These are phyloP conservation scores for Eimeria sp. DNA, from an alignment of 169 alveolate genomes.

Conservation along the genomic window DNA sequence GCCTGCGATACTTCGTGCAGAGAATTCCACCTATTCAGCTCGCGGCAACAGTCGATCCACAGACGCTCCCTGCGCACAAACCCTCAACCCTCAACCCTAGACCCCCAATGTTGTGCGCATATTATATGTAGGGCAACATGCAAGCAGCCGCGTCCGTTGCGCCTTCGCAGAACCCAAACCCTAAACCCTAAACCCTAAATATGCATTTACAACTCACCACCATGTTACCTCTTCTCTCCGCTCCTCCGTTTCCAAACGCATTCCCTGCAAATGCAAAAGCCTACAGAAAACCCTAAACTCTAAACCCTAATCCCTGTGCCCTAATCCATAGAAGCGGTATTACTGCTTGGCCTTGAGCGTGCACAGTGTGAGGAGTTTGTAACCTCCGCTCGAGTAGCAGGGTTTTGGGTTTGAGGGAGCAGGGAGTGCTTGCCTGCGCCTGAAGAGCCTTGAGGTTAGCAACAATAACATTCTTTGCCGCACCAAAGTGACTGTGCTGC, in stretches of 20 bases:
- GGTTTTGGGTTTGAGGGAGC: not conserved
- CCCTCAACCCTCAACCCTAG: slow-evolving; percentile 12
- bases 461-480: slow-evolving; percentile 64
- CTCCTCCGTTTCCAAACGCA: slow-evolving; percentile 62
- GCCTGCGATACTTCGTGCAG: slow-evolving; percentile 84
- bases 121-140: too few relatives aligned
- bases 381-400: not conserved
- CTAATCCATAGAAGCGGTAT: not conserved
- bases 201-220: slow-evolving; percentile 20
- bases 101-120: too few relatives aligned
- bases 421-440: slow-evolving; percentile 7
- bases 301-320: slow-evolving; percentile 43
- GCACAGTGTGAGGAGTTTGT: too few relatives aligned
- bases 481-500: slow-evolving; percentile 75
- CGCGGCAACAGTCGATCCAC: slow-evolving; percentile 64
- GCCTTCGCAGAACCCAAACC: not conserved
- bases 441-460: slow-evolving; percentile 33
- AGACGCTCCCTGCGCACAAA: slow-evolving; percentile 37
- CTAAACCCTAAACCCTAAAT: slow-evolving; percentile 9
- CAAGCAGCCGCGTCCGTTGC: too few relatives aligned
- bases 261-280: not conserved
- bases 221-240: slow-evolving; percentile 75
- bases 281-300: not conserved
- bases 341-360: too few relatives aligned
- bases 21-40: slow-evolving; percentile 87